These are phyloP conservation scores for Russula compacta DNA, from an alignment of 768 basidiomycete genomes.

Conservation along the genomic window DNA sequence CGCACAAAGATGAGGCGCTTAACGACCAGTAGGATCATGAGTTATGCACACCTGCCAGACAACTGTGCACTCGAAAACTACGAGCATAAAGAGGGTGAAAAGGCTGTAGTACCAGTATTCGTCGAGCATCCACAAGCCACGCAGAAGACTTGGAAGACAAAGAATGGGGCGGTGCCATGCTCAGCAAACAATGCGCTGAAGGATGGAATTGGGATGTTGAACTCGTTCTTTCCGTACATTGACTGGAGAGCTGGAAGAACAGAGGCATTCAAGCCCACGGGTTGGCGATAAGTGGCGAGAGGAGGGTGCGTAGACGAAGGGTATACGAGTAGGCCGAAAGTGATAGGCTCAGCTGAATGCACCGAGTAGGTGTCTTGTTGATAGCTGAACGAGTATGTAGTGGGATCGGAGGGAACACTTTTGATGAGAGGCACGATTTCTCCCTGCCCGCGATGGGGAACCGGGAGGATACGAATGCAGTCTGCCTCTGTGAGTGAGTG, in stretches of 20 bases:
- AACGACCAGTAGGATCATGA: not conserved
- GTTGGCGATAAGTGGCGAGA: slow-evolving; percentile 53
- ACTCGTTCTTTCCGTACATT: slow-evolving; percentile 89
- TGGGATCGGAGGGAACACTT: slow-evolving; percentile 44
- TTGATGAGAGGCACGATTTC: slow-evolving; percentile 77
- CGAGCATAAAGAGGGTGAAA: slow-evolving; percentile 96
- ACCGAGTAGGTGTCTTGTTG: slow-evolving; percentile 89
- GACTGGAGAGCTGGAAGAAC: slow-evolving; percentile 44
- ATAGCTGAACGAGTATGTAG: slow-evolving; percentile 82
- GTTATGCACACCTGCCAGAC: slow-evolving; percentile 79
- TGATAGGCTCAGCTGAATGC: slow-evolving; percentile 42
- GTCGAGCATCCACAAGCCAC: slow-evolving; percentile 97
- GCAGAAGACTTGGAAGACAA: slow-evolving; percentile 98
- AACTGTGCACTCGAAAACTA: slow-evolving; percentile 97
- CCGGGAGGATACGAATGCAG: slow-evolving; percentile 73
- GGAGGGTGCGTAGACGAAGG: slow-evolving; percentile 67
- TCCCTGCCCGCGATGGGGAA: slow-evolving; percentile 74
- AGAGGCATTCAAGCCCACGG: slow-evolving; percentile 43
- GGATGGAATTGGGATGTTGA: slow-evolving; percentile 93
- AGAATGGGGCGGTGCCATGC: slow-evolving; percentile 98
- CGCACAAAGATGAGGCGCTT: slow-evolving; percentile 1
- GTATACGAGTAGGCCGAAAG: slow-evolving; percentile 80
- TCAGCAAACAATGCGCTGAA: slow-evolving; percentile 88
- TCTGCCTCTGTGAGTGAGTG: slow-evolving; percentile 60
- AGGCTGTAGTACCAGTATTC: slow-evolving; percentile 99